These are phyloP conservation scores for Imleria badia DNA, from an alignment of 768 basidiomycete species.

Conservation along the genomic window DNA sequence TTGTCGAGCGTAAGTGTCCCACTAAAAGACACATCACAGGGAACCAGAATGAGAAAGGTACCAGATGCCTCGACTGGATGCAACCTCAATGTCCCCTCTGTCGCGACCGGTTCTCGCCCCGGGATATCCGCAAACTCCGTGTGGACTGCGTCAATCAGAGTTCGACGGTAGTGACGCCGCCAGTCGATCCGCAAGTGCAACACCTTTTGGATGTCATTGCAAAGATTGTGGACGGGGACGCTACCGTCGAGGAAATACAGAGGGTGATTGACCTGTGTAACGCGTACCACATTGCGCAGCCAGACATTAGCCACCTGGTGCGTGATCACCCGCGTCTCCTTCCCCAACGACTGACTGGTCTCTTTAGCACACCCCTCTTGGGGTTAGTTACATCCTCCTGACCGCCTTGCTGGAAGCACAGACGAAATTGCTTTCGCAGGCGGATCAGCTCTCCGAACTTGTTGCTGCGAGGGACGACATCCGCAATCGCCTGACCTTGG, in stretches of 20 bases:
- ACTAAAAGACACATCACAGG: neutral
- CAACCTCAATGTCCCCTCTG: conserved; percentile 13
- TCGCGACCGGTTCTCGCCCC: neutral
- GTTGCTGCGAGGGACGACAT: neutral
- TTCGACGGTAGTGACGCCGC: neutral
- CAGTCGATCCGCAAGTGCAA: neutral
- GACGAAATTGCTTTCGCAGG: neutral
- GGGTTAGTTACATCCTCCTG: neutral
- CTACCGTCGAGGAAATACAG: conserved; percentile 10
- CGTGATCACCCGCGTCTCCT: neutral
- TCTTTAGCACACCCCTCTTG: neutral
- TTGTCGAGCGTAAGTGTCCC: conserved; percentile 10
- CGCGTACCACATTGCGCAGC: neutral
- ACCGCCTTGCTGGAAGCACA: neutral
- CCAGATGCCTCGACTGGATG: conserved; percentile 11
- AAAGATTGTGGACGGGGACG: neutral
- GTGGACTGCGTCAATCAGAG: neutral
- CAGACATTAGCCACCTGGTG: neutral
- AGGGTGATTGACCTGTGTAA: neutral
- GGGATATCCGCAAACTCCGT: conserved; percentile 2
- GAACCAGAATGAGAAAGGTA: neutral
- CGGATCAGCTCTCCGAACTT: neutral
- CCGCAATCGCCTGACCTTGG: neutral
- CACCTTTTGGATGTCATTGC: neutral
- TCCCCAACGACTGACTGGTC: neutral